Conservation (phyloP, 2,329 filamentous ascomycete species). For the Aspergillus proliferans region DNA sequence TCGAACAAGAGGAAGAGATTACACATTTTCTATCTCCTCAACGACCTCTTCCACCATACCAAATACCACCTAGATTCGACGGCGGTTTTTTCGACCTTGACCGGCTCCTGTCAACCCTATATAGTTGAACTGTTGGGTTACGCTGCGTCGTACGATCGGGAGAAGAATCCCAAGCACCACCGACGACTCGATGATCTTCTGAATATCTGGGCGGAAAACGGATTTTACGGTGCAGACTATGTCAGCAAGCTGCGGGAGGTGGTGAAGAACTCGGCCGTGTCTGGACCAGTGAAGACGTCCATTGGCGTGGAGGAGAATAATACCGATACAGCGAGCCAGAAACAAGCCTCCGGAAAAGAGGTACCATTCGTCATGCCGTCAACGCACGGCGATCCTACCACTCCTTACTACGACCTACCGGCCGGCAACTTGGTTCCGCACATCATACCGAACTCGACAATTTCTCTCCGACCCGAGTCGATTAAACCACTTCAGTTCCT, state of each 20-base stretch:
- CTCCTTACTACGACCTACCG: slow-evolving; percentile 74
- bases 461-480: slow-evolving; percentile 64
- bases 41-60: slow-evolving; percentile 68
- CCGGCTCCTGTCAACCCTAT: slow-evolving; percentile 51
- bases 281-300: slow-evolving; percentile 25
- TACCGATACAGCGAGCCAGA: slow-evolving; percentile 26
- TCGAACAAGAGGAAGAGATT: slow-evolving; percentile 64
- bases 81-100: slow-evolving; percentile 46
- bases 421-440: slow-evolving; percentile 75
- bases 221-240: slow-evolving; percentile 53
- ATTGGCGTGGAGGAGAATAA: slow-evolving; percentile 19
- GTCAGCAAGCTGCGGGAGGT: slow-evolving; percentile 56
- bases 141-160: slow-evolving; percentile 49
- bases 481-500: slow-evolving; percentile 67
- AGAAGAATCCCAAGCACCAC: slow-evolving; percentile 59
- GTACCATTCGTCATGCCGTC: slow-evolving; percentile 66
- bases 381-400: slow-evolving; percentile 66
- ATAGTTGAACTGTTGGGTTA: slow-evolving; percentile 57
- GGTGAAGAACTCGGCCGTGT: slow-evolving; percentile 41
- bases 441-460: slow-evolving; percentile 67
- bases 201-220: slow-evolving; percentile 62
- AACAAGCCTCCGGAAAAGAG: slow-evolving; percentile 42
- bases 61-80: slow-evolving; percentile 44
- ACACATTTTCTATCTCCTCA: slow-evolving; percentile 71
- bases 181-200: slow-evolving; percentile 60